phyloP scores from a whole-genome alignment of 495 filamentous ascomycete genomes.

The Talaromyces ruber region DNA sequence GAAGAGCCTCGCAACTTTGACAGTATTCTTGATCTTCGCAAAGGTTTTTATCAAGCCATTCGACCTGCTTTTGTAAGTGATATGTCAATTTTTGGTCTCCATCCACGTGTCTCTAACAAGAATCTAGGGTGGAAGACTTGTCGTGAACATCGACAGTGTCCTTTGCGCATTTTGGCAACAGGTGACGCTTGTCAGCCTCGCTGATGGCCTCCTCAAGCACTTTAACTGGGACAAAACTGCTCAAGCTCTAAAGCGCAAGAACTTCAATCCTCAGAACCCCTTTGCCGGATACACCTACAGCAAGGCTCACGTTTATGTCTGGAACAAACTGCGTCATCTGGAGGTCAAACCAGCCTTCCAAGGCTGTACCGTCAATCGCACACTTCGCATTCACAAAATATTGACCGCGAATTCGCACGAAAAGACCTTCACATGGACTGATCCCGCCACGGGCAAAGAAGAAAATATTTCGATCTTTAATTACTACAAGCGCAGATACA shows the following conservation, averaged over 20 bases:
- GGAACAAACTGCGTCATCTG: neutral
- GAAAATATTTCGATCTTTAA: slow-evolving; percentile 45
- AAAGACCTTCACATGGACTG: slow-evolving; percentile 21
- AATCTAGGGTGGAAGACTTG: slow-evolving; percentile 41
- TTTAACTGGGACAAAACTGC: slow-evolving; percentile 1
- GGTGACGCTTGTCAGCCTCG: slow-evolving; percentile 2
- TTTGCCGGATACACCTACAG: neutral
- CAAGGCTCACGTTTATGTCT: neutral
- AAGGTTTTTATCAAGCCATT: slow-evolving; percentile 77
- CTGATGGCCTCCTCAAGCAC: neutral
- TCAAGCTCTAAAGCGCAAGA: neutral
- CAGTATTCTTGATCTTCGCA: slow-evolving; percentile 64
- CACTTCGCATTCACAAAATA: neutral
- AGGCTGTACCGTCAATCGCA: neutral
- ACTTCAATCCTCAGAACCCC: neutral
- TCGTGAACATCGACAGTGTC: slow-evolving; percentile 65
- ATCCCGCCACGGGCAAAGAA: slow-evolving; percentile 33
- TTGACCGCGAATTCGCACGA: slow-evolving; percentile 37
- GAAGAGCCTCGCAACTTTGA: slow-evolving; percentile 33
- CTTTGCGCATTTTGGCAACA: slow-evolving; percentile 55
- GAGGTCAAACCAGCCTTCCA: neutral
- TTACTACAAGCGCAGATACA: slow-evolving; percentile 64
- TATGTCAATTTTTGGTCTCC: neutral
- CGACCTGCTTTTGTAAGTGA: slow-evolving; percentile 51
- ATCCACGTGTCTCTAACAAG: slow-evolving; percentile 7